These are phyloP conservation scores for Leccinum arenicola DNA, from an alignment of 768 basidiomycete genomes.

Conservation along the genomic window DNA sequence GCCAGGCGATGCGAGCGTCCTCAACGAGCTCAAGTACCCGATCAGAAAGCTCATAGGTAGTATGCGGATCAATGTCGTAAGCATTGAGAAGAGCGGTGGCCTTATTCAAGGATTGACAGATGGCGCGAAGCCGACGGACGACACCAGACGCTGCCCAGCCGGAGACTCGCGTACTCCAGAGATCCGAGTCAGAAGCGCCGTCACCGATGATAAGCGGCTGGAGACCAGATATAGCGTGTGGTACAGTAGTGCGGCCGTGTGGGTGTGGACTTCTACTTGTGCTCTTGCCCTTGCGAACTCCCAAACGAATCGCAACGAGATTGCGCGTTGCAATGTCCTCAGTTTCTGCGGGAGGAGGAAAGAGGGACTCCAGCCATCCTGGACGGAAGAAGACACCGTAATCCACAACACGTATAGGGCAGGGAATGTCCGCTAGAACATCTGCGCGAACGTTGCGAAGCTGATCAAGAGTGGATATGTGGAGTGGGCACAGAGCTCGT, in stretches of 20 bases:
- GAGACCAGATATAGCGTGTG: slow-evolving; percentile 21
- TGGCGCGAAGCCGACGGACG: slow-evolving; percentile 66
- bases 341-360: slow-evolving; percentile 31
- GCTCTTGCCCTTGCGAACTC: slow-evolving; percentile 22
- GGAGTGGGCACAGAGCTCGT: slow-evolving; percentile 56
- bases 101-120: slow-evolving; percentile 66
- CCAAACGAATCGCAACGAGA: slow-evolving; percentile 23
- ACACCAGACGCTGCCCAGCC: slow-evolving; percentile 62
- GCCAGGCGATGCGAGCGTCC: slow-evolving; percentile 75
- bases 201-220: slow-evolving; percentile 81
- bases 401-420: slow-evolving; percentile 57
- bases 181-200: slow-evolving; percentile 58
- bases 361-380: slow-evolving; percentile 52
- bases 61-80: slow-evolving; percentile 67
- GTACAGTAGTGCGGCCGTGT: slow-evolving; percentile 11
- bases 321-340: slow-evolving; percentile 22
- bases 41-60: slow-evolving; percentile 64
- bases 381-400: slow-evolving; percentile 67
- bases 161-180: slow-evolving; percentile 59
- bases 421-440: slow-evolving; percentile 50
- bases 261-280: slow-evolving; percentile 31
- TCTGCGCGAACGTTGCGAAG: slow-evolving; percentile 59
- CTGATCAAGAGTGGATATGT: slow-evolving; percentile 54
- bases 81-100: slow-evolving; percentile 60
- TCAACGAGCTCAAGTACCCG: slow-evolving; percentile 72